Evolutionary conservation across 2,329 filamentous ascomycete genomes (phyloP).

Genomic region (Trichophyton verrucosum): DNA sequence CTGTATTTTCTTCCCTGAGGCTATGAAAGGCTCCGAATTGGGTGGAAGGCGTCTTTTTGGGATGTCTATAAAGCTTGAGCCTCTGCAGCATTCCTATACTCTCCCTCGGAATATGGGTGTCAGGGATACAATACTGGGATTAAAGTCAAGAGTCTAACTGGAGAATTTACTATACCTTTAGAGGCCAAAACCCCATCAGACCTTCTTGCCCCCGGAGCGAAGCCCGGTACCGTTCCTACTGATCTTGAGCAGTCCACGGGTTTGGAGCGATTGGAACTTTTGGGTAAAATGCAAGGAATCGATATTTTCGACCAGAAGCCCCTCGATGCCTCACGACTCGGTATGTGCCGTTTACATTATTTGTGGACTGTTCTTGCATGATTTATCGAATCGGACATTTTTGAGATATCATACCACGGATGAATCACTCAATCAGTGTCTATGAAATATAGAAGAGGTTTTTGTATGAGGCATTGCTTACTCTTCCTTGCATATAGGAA

Average conservation of each 20-base stretch:
- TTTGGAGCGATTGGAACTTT: conserved; percentile 94
- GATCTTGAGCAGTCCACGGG: conserved; percentile 93
- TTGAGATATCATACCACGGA: background rate
- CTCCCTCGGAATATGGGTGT: background rate
- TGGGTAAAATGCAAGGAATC: conserved; percentile 98
- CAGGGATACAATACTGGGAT: background rate
- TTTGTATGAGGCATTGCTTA: background rate
- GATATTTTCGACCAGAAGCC: conserved; percentile 98
- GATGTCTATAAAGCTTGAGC: background rate
- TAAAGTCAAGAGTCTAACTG: background rate
- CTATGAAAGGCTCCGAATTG: background rate
- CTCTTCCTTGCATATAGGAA: conserved; percentile 45
- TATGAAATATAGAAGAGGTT: background rate
- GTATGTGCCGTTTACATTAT: conserved; percentile 37
- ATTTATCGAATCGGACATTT: background rate
- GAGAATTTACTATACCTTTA: conserved; percentile 28
- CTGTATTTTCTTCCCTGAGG: background rate
- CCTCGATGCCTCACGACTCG: conserved; percentile 77
- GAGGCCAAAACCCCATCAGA: conserved; percentile 76
- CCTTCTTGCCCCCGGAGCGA: conserved; percentile 70
- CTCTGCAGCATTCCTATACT: background rate
- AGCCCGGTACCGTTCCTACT: conserved; percentile 72
- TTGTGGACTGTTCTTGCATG: background rate
- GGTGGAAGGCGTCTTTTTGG: background rate
- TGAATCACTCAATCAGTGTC: background rate